These are phyloP conservation scores for Diaporthe velutina DNA, from an alignment of 2,329 filamentous ascomycete genomes.

Conservation along the genomic window DNA sequence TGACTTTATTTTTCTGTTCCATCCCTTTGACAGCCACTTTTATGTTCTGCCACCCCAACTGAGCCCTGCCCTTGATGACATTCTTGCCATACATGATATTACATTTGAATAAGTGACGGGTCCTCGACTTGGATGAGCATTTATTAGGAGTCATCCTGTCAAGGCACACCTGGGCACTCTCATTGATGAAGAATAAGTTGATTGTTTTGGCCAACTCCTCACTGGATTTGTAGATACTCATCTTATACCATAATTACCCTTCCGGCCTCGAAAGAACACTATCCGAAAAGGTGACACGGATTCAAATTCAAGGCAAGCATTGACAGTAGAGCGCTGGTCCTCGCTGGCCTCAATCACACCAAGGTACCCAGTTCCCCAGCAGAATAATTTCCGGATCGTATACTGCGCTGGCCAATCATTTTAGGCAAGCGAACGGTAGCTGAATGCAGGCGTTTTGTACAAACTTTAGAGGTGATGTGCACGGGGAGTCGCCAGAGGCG, in stretches of 20 bases:
- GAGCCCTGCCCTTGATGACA: background rate
- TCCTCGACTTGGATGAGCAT: background rate
- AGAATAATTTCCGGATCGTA: background rate
- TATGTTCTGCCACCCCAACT: background rate
- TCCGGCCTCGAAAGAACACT: background rate
- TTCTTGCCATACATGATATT: fast-evolving
- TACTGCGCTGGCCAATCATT: background rate
- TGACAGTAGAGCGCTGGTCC: background rate
- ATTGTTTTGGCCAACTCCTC: background rate
- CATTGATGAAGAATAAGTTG: background rate
- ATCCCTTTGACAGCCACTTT: background rate
- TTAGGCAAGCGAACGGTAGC: background rate
- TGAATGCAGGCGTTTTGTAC: background rate
- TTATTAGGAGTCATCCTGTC: background rate
- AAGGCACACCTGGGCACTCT: background rate
- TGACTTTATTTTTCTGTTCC: too few relatives aligned
- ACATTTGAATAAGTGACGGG: background rate
- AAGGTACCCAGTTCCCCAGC: background rate
- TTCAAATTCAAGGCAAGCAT: background rate
- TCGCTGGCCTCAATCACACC: background rate
- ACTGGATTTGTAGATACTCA: too few relatives aligned
- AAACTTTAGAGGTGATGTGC: background rate
- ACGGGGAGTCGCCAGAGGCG: background rate
- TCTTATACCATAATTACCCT: too few relatives aligned
- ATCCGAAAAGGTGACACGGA: background rate